phyloP scores from a whole-genome alignment of 371 early-diverging fungal genomes.

The Mortierella sp. region DNA sequence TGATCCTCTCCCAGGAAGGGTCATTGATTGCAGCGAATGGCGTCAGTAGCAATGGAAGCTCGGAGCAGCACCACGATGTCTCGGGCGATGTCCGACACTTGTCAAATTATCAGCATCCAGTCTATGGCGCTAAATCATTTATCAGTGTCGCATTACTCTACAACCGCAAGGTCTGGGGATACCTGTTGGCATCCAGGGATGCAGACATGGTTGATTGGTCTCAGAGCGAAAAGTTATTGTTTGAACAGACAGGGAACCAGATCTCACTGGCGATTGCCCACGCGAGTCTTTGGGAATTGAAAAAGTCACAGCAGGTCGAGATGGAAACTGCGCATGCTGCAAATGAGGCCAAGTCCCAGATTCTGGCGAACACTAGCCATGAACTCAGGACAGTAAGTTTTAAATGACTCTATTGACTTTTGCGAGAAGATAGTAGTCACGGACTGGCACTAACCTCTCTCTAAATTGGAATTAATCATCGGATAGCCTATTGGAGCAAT shows the following conservation, averaged over 20 bases:
- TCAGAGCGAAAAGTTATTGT: conserved; percentile 45
- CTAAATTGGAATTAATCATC: not conserved
- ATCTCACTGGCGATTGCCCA: conserved; percentile 55
- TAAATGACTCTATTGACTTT: conserved; percentile 13
- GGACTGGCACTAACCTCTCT: too few relatives aligned
- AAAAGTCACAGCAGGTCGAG: conserved; percentile 52
- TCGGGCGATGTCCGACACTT: conserved; percentile 33
- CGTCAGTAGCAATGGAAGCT: too few relatives aligned
- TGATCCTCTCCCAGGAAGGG: not conserved
- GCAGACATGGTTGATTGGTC: conserved; percentile 42
- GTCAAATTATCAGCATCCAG: conserved; percentile 20
- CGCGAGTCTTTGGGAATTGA: conserved; percentile 48
- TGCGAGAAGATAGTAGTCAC: conserved; percentile 1
- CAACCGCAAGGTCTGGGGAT: conserved; percentile 46
- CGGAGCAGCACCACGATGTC: not conserved
- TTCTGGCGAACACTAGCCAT: conserved; percentile 56
- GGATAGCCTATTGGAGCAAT: conserved; percentile 49
- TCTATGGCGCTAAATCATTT: conserved; percentile 37
- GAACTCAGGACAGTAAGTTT: conserved; percentile 45
- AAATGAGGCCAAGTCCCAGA: conserved; percentile 54
- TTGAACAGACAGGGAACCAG: conserved; percentile 56
- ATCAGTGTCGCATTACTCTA: conserved; percentile 45
- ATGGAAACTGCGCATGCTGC: conserved; percentile 57
- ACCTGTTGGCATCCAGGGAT: conserved; percentile 37
- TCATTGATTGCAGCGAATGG: too few relatives aligned